Evolutionary conservation across 176 grass and related monocot species (phyloP), one percentile per base, ranked within the genome.

Genomic region (Rhynchospora pubera): DNA sequence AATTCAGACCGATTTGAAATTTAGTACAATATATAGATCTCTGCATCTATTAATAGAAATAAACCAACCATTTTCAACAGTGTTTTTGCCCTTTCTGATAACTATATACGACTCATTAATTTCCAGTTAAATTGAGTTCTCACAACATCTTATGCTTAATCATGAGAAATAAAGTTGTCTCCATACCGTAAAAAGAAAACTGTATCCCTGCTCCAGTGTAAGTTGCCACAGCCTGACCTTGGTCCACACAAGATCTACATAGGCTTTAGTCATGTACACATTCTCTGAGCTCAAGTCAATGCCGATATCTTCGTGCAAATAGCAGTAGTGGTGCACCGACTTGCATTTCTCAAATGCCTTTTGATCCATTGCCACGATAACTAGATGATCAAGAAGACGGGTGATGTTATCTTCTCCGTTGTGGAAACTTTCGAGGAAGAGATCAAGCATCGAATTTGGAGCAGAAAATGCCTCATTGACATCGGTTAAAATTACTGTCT

Each of bases 371-470:
- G 94, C 88, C 0, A 97, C 90, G 52, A 97, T 58, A 3, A 97
- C 85, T 1, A 97, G 77, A 65, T 92, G 88, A 7, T 56, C 34
- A 5, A 97, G 88, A 7, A 97, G 92, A 4, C 83, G 34, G 12
- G 43, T 13, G 10, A 82, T 94, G 62, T 89, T 84, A 22, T 28
- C 26, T 28, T 94, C 87, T 28, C 94, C 94, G 80, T 83, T 13
- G 82, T 57, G 84, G 75, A 97, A 97, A 80, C 94, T 94, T 63
- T 97, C 91, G 0, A 97, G 88, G 84, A 97, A 93, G 5, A 91
- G 62, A 79, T 97, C 94, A 13, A 97, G 85, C 47, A 97, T 53
- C 6, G 93, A 97, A 23, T 79, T 61, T 0, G 91, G 84, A 73
- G 86, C 59, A 9, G 94, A 83, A 82, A 85, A 97, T 0, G 90